Evolutionary conservation across 805 yeast species (phyloP).

Genomic region (Isabelozyma gotoi): DNA sequence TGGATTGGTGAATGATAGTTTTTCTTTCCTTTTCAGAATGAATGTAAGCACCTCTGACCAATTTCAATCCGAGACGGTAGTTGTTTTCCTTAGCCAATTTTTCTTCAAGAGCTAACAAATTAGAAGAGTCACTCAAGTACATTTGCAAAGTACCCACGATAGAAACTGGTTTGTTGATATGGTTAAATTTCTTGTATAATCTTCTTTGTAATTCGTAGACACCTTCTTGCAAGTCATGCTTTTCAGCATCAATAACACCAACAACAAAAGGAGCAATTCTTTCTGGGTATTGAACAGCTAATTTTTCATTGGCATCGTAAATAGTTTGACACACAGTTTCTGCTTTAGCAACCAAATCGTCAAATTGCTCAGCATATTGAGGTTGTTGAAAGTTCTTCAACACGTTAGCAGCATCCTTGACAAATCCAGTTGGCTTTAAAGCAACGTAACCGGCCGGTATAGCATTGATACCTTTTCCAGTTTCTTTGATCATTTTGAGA

Average conservation of each 20-base stretch:
- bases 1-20: conserved; percentile 68
- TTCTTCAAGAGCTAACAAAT: conserved; percentile 61
- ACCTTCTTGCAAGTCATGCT: conserved; percentile 82
- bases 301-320: conserved; percentile 48
- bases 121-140: conserved; percentile 74
- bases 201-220: conserved; percentile 88
- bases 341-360: conserved; percentile 64
- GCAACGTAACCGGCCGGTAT: conserved; percentile 93
- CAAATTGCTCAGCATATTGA: conserved; percentile 44
- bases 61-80: conserved; percentile 80
- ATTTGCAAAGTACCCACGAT: conserved; percentile 92
- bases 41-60: conserved; percentile 94
- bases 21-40: conserved; percentile 79
- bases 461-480: conserved; percentile 52
- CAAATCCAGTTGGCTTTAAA: conserved; percentile 88
- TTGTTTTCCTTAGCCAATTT: conserved; percentile 56
- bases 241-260: conserved; percentile 89
- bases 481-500: conserved; percentile 49
- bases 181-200: conserved; percentile 72
- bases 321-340: conserved; percentile 58
- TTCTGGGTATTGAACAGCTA: conserved; percentile 54
- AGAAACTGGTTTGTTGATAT: conserved; percentile 52
- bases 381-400: conserved; percentile 59
- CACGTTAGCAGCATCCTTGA: conserved; percentile 72
- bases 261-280: conserved; percentile 73